Conservation (phyloP, 805 yeast species). For the Saccharomycopsis sp. region DNA sequence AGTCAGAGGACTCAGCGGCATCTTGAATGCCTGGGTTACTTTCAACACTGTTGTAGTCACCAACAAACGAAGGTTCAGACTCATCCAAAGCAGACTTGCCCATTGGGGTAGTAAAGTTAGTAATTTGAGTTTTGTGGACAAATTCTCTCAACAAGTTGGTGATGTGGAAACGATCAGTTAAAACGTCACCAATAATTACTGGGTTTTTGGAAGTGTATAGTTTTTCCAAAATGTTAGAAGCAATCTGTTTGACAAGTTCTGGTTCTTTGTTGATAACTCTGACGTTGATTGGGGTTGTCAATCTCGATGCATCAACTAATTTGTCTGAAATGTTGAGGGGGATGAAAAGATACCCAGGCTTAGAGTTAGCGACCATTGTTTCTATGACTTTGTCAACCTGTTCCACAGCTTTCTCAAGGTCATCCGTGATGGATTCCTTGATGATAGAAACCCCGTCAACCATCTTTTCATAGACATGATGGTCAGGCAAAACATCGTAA, state of each 20-base stretch:
- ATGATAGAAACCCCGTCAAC: constrained; percentile 53
- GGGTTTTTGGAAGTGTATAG: constrained; percentile 53
- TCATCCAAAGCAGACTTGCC: constrained; percentile 76
- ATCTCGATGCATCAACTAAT: constrained; percentile 31
- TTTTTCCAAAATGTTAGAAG: constrained; percentile 39
- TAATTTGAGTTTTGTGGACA: constrained; percentile 41
- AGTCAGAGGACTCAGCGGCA: constrained; percentile 52
- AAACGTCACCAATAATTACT: constrained; percentile 62
- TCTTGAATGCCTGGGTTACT: constrained; percentile 43
- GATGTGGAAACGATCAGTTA: constrained; percentile 55
- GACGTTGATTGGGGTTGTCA: constrained; percentile 28
- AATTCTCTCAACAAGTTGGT: constrained; percentile 38
- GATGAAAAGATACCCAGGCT: constrained; percentile 78
- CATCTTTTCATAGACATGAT: constrained; percentile 57
- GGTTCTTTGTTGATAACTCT: constrained; percentile 22
- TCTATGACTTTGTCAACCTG: constrained; percentile 65
- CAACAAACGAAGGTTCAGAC: constrained; percentile 53
- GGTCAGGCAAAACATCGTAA: constrained; percentile 50
- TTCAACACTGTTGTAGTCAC: constrained; percentile 62
- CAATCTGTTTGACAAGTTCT: constrained; percentile 31
- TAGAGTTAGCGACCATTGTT: constrained; percentile 46
- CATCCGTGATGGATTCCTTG: constrained; percentile 38
- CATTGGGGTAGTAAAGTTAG: constrained; percentile 54
- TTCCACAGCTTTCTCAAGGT: constrained; percentile 40
- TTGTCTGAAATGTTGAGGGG: constrained; percentile 63